Base-by-base conservation (phyloP, 768 basidiomycete species). In the Clavaria fumosa region DNA sequence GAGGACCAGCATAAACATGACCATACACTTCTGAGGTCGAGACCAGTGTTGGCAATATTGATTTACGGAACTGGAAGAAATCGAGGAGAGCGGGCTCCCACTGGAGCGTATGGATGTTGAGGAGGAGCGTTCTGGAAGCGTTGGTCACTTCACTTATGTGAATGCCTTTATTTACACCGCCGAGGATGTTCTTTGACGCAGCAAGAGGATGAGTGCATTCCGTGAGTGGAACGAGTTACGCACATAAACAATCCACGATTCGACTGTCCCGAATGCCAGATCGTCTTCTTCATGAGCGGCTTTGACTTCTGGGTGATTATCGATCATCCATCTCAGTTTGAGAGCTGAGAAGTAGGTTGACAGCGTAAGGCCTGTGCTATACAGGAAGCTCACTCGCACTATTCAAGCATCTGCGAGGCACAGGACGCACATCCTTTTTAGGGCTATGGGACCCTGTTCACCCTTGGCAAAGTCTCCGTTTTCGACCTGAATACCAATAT, bases 311-410 rank as follows among this genome's bases (percentile, higher is more conserved):
- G 69, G 65, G 50, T 79, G 59, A 52, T 96, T 75, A 54, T 93
- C 83, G 43, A 93, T 74, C 82, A 99, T 88, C 93, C 93, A 99
- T 31, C 83, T 74, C 44, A 95, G 66, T 60, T 96, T 97, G 55
- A 95, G 79, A 12, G 81, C 93, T 17, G 91, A 95, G 61, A 99
- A 99, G 61, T 99, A 99, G 0, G 93, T 97, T 11, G 91, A 95
- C 5, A 96, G 66, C n/a, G 82, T 84, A 26, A 95, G 71, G 23
- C 91, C 91, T 34, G 89, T 91, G 43, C 85, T 93, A 45, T 20
- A 23, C 34, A 38, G 38, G 35, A 34, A 22, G 33, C 30, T 43
- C 11, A 45, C 23, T 33, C 38, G 40, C 34, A 18, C 35, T 28
- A 30, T 14, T 31, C 28, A 46, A 28, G 39, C 42, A 4, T 50